Evolutionary conservation across 306 rosid genomes (phyloP).

Genomic region (Rubus parviflorus): DNA sequence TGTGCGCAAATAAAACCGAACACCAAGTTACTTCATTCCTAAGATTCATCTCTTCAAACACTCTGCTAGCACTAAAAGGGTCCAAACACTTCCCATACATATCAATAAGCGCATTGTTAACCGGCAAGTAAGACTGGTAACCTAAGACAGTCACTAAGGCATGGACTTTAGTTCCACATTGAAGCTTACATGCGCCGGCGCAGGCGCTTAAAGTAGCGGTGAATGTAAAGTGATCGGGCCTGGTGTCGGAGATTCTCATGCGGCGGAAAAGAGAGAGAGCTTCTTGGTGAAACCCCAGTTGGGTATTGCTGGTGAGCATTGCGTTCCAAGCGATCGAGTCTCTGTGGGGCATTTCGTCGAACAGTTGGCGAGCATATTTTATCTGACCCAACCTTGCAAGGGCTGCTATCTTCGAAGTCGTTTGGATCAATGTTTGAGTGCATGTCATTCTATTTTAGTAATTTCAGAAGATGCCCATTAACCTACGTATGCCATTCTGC

Average conservation of each 20-base stretch:
- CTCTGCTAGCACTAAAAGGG: constrained; percentile 55
- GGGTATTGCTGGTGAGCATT: constrained; percentile 63
- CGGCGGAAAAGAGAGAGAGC: constrained; percentile 44
- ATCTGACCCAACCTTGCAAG: constrained; percentile 49
- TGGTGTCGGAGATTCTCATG: constrained; percentile 48
- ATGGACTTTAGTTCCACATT: constrained; percentile 50
- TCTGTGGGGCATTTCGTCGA: constrained; percentile 60
- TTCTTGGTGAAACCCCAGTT: constrained; percentile 49
- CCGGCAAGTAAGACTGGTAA: constrained; percentile 50
- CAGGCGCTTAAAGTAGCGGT: constrained; percentile 59
- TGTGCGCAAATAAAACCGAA: constrained; percentile 62
- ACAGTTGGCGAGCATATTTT: constrained; percentile 57
- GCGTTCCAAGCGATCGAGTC: constrained; percentile 79
- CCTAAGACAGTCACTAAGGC: constrained; percentile 54
- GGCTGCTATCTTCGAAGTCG: constrained; percentile 43
- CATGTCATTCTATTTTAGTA: constrained; percentile 38
- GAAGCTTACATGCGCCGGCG: constrained; percentile 40
- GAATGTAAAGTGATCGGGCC: constrained; percentile 59
- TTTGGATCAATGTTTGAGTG: constrained; percentile 43
- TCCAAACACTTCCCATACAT: constrained; percentile 75
- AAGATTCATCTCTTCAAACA: constrained; percentile 54
- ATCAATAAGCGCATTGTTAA: constrained; percentile 59
- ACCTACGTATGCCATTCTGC: background rate
- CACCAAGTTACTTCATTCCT: constrained; percentile 74
- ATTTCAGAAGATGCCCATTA: background rate